Conservation (phyloP, 2,329 filamentous ascomycete genomes). For the Aspergillus jensenii region DNA sequence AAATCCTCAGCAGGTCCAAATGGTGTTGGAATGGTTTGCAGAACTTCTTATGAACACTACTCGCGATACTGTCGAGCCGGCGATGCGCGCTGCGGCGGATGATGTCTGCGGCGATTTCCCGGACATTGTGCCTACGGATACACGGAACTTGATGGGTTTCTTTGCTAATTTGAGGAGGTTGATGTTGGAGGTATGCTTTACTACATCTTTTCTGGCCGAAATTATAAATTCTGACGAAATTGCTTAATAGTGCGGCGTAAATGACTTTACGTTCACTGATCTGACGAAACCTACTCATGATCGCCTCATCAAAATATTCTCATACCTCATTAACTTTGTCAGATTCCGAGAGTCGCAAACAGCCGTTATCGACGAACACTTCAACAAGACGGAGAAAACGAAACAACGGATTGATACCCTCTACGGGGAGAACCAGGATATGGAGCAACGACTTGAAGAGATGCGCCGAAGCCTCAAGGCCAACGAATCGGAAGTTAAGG, state of each 20-base stretch:
- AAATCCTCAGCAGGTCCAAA: conserved; percentile 90
- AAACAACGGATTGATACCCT: conserved; percentile 86
- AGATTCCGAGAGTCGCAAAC: conserved; percentile 94
- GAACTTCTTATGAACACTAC: conserved; percentile 92
- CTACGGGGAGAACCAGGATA: conserved; percentile 81
- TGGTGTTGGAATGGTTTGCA: conserved; percentile 97
- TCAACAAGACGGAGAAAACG: conserved; percentile 83
- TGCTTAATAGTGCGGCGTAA: conserved; percentile 71
- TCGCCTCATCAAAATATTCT: conserved; percentile 91
- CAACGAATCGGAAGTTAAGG: conserved; percentile 77
- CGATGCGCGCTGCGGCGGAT: conserved; percentile 88
- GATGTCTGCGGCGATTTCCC: conserved; percentile 80
- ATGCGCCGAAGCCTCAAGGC: conserved; percentile 77
- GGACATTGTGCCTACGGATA: conserved; percentile 82
- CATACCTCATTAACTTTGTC: conserved; percentile 98
- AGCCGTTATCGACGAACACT: conserved; percentile 84
- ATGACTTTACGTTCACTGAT: conserved; percentile 91
- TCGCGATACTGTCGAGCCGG: conserved; percentile 87
- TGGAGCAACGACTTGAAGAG: conserved; percentile 75
- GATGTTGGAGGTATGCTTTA: conserved; percentile 59
- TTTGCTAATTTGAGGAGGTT: conserved; percentile 80
- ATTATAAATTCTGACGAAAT: conserved; percentile 1
- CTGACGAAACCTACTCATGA: conserved; percentile 87
- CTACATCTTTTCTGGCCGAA: not conserved
- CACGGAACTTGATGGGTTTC: conserved; percentile 93